phyloP scores from a whole-genome alignment of 139 green algal species.

The Protoeuglena noctilucae region DNA sequence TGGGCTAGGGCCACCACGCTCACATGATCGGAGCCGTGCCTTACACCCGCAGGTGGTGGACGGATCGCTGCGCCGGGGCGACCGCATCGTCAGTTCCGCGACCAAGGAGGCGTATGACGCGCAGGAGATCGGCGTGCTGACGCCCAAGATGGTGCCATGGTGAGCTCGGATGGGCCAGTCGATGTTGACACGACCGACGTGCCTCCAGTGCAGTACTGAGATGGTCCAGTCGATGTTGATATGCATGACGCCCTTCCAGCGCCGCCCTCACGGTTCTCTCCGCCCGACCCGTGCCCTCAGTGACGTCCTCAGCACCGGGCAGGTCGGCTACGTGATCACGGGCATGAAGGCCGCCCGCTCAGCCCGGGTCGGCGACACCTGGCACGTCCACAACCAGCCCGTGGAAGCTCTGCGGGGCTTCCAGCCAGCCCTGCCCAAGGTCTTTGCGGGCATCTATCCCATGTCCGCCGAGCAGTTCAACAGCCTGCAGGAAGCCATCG shows the following conservation, averaged over 20 bases:
- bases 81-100: background rate
- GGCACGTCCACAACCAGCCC: conserved; percentile 21
- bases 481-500: conserved; percentile 13
- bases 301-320: background rate
- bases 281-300: no score
- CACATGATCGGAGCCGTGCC: no score
- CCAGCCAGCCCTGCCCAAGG: conserved; percentile 58
- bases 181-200: no score
- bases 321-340: background rate
- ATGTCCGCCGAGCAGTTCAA: conserved; percentile 20
- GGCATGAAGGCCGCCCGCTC: background rate
- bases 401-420: conserved; percentile 47
- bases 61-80: background rate
- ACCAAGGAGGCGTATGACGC: conserved; percentile 1
- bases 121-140: conserved; percentile 2
- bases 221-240: no score
- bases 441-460: conserved; percentile 59
- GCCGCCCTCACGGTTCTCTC: no score
- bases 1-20: no score
- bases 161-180: no score
- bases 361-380: conserved; percentile 41
- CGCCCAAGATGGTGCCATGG: background rate
- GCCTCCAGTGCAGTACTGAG: no score
- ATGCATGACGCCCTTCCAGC: no score
- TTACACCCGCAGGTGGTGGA: no score